Evolutionary conservation across 108 stramenopile species (phyloP).

Genomic region (Cylindrotheca fusiformis): DNA sequence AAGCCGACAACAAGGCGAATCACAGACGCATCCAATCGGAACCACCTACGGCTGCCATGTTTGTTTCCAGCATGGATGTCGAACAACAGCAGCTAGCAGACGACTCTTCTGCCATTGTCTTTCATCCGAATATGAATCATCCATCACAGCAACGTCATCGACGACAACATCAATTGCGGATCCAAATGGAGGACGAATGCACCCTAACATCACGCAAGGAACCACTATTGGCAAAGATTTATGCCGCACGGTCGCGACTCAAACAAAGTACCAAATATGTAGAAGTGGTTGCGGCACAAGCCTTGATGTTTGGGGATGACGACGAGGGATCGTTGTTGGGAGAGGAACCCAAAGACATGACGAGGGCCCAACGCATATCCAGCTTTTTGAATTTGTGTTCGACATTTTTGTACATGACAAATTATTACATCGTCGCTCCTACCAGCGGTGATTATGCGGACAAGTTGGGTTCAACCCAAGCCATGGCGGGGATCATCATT

Average conservation of each 20-base stretch:
- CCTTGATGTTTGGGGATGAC: slow-evolving; percentile 21
- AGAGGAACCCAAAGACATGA: not conserved
- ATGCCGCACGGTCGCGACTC: slow-evolving; percentile 35
- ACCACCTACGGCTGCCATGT: not conserved
- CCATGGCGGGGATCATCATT: slow-evolving; percentile 82
- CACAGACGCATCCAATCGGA: not conserved
- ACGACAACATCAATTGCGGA: not conserved
- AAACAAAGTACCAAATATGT: slow-evolving; percentile 32
- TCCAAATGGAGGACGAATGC: not conserved
- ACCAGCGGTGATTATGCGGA: slow-evolving; percentile 79
- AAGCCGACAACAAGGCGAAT: not conserved
- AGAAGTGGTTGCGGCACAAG: slow-evolving; percentile 35
- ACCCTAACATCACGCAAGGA: slow-evolving; percentile 19
- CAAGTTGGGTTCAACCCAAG: slow-evolving; percentile 65
- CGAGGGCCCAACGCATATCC: slow-evolving; percentile 14
- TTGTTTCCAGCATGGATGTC: not conserved
- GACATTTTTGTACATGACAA: slow-evolving; percentile 90
- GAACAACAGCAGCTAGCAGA: not conserved
- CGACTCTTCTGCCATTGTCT: not conserved
- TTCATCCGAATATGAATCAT: too few species aligned
- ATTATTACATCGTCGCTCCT: slow-evolving; percentile 93
- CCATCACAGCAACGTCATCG: too few species aligned
- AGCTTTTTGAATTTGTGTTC: slow-evolving; percentile 80
- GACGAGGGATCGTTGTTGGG: not conserved
- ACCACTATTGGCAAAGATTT: slow-evolving; percentile 37